Conservation (phyloP, 169 alveolate species). For the Plasmodium inui region DNA sequence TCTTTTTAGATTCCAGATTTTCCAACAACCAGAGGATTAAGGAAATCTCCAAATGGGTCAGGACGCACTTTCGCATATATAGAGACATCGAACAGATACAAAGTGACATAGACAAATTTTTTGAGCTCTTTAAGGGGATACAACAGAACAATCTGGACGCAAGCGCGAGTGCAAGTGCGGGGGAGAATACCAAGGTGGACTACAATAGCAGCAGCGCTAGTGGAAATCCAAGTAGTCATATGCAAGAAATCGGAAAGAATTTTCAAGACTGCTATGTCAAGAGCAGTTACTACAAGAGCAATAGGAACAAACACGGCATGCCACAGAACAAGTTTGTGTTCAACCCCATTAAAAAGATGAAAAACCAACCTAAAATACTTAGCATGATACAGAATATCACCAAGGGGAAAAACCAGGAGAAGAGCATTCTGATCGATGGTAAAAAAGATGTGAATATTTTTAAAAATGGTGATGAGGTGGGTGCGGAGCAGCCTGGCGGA, state of each 20-base stretch:
- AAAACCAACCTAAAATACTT: slow-evolving; percentile 63
- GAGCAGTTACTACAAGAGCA: slow-evolving; percentile 9
- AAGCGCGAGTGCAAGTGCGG: neutral
- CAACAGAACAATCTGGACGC: neutral
- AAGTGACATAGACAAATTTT: slow-evolving; percentile 72
- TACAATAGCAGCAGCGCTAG: neutral
- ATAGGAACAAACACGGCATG: slow-evolving; percentile 21
- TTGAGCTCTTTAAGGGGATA: slow-evolving; percentile 70
- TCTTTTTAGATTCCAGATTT: slow-evolving; percentile 92
- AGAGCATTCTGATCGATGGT: slow-evolving; percentile 25
- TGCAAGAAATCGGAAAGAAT: slow-evolving; percentile 42
- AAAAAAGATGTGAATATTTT: slow-evolving; percentile 2
- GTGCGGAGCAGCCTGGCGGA: neutral
- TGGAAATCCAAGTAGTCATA: neutral
- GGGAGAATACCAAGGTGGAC: neutral
- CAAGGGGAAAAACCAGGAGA: slow-evolving; percentile 57
- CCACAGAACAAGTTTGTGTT: slow-evolving; percentile 39
- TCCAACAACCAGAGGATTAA: slow-evolving; percentile 79
- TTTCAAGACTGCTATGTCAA: slow-evolving; percentile 67
- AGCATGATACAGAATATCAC: slow-evolving; percentile 76
- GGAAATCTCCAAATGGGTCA: slow-evolving; percentile 91
- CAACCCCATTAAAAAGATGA: slow-evolving; percentile 53
- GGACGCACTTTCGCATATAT: slow-evolving; percentile 69
- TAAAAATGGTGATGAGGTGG: neutral
- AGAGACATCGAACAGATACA: slow-evolving; percentile 71